phyloP scores from a whole-genome alignment of 148 eudicot species.

The Camellia lanceoleosa region DNA sequence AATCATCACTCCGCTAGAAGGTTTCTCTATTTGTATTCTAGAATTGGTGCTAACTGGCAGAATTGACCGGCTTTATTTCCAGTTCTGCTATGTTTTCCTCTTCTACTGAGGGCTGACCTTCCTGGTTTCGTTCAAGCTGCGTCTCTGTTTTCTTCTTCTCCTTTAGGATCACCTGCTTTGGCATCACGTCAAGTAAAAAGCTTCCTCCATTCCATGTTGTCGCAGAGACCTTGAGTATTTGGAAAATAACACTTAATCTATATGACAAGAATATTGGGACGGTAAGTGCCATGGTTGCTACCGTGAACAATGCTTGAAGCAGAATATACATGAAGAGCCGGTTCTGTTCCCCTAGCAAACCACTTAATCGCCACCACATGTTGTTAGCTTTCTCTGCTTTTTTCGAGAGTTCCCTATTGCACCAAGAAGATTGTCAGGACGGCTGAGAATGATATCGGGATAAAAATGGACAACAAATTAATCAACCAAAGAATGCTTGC shows the following conservation, averaged over 20 bases:
- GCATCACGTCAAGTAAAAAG: constrained; percentile 90
- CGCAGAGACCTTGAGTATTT: constrained; percentile 81
- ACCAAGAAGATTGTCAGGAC: background rate
- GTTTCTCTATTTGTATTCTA: background rate
- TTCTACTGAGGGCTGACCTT: constrained; percentile 16
- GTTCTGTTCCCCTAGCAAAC: constrained; percentile 85
- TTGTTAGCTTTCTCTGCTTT: constrained; percentile 95
- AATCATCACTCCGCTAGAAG: background rate
- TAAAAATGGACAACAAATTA: no score
- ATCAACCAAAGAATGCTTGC: no score
- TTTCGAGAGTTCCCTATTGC: constrained; percentile 86
- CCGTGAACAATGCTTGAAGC: constrained; percentile 77
- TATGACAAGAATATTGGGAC: constrained; percentile 92
- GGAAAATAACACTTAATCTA: constrained; percentile 59
- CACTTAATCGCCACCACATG: constrained; percentile 87
- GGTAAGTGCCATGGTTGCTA: constrained; percentile 89
- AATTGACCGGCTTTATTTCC: background rate
- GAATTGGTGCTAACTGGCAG: background rate
- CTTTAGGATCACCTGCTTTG: constrained; percentile 70
- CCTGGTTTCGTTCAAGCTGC: constrained; percentile 23
- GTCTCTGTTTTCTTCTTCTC: constrained; percentile 66
- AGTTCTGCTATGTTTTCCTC: background rate
- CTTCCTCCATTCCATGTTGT: constrained; percentile 93
- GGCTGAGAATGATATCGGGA: background rate
- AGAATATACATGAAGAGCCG: constrained; percentile 76